Conservation (phyloP, 2,329 filamentous ascomycete species). For the Anthostomella pinea region DNA sequence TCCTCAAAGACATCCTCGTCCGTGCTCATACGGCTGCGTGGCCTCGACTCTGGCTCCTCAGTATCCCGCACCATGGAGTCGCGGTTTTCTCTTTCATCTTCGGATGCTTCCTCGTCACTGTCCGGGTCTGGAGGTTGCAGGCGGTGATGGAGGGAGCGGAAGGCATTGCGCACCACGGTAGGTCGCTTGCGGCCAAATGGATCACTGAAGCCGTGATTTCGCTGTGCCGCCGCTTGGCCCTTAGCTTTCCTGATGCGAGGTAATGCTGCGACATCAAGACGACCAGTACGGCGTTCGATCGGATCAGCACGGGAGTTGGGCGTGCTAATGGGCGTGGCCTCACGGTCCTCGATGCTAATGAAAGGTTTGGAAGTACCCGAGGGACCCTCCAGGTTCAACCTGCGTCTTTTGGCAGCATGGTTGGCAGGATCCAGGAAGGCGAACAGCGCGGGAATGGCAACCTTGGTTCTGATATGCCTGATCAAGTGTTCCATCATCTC, state of each 20-base stretch:
- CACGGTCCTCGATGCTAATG: slow-evolving; percentile 58
- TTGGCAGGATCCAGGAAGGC: slow-evolving; percentile 80
- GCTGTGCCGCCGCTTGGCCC: slow-evolving; percentile 53
- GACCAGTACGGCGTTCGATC: slow-evolving; percentile 58
- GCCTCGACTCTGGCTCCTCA: slow-evolving; percentile 80
- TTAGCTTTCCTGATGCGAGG: slow-evolving; percentile 74
- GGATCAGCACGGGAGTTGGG: slow-evolving; percentile 62
- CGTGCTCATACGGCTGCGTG: slow-evolving; percentile 69
- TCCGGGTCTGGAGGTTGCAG: slow-evolving; percentile 69
- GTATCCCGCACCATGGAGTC: slow-evolving; percentile 68
- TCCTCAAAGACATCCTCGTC: slow-evolving; percentile 56
- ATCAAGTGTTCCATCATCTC: slow-evolving; percentile 87
- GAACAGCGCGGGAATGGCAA: slow-evolving; percentile 77
- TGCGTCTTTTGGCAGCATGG: slow-evolving; percentile 74
- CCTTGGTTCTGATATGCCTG: slow-evolving; percentile 81
- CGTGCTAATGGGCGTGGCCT: slow-evolving; percentile 61
- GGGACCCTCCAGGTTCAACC: slow-evolving; percentile 55
- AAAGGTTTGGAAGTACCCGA: slow-evolving; percentile 38
- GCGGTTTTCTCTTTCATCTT: slow-evolving; percentile 68
- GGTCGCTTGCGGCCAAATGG: slow-evolving; percentile 64
- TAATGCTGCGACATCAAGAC: slow-evolving; percentile 60
- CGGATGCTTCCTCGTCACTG: slow-evolving; percentile 76
- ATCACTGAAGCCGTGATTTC: slow-evolving; percentile 64
- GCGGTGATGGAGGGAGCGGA: slow-evolving; percentile 79
- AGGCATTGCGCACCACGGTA: slow-evolving; percentile 54